Evolutionary conservation across 2,329 filamentous ascomycete species (phyloP), one percentile per base, ranked within the genome.

Genomic region (Xylariaceae sp.): DNA sequence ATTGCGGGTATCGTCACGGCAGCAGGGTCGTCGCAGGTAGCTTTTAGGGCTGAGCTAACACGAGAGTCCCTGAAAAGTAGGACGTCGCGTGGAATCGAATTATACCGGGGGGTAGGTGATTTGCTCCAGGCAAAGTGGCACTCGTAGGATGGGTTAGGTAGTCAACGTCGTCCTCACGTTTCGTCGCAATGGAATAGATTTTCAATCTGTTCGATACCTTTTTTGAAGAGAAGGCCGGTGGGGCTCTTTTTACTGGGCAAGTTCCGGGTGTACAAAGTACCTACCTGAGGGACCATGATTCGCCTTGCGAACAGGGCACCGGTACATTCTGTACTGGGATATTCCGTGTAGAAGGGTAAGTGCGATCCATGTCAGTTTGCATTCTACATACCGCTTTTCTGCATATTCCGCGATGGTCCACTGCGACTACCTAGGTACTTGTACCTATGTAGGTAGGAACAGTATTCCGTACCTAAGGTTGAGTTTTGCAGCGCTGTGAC

Each of bases 81-180:
- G 54, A 30, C 17, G 23, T 51, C 45, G 17, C 37, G n/a, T 55
- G 50, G 34, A 15, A 41, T 30, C 10, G 10, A 47, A 51, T 56
- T 55, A 54, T 17, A 56, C 51, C 18, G 48, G 15, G 35, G 30
- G 34, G 53, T 35, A 47, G 39, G 59, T 41, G 10, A 6, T 65
- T 65, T 66, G 65, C 66, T 53, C 66, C 66, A 68, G 66, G 65
- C 64, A 68, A 55, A 67, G 63, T 59, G 45, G 15, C 18, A 49
- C 53, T 63, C 56, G 54, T 56, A 30, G 37, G 52, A 44, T 55
- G 53, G 59, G 62, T 51, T 51, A 39, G 23, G 23, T 5, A 30
- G 23, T 30, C 23, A 30, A 30, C 50, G 35, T 62, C 61, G 61
- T 59, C 34, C 56, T 60, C 50, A 56, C 53, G 44, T 35, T 51